Percentiles rank a stretch among this genome's conserved stretches.
phyloP scores from a whole-genome alignment of 352 stramenopile genomes.

The Globisporangium barbulae region DNA sequence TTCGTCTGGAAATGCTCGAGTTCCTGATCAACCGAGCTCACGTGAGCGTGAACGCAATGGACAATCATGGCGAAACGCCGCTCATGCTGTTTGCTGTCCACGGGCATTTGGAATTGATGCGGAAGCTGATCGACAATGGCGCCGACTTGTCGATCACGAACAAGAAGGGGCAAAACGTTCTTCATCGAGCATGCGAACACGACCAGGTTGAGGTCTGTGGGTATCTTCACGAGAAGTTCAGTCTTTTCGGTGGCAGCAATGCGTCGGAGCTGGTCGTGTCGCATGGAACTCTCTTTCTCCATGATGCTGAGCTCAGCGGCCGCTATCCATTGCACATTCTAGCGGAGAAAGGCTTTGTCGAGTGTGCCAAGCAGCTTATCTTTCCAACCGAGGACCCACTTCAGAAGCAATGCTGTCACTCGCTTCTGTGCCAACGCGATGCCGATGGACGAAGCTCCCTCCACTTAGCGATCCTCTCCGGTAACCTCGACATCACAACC shows the following conservation, averaged over 20 bases:
- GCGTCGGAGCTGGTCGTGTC: background rate
- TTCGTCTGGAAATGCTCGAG: conserved; percentile 44
- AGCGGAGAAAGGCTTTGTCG: conserved; percentile 37
- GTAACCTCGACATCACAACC: conserved; percentile 30
- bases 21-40: conserved; percentile 40
- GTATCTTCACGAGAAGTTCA: conserved; percentile 33
- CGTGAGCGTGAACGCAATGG: conserved; percentile 37
- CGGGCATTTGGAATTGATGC: conserved; percentile 44
- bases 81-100: conserved; percentile 52
- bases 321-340: conserved; percentile 45
- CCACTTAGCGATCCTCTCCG: conserved; percentile 34
- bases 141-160: conserved; percentile 28
- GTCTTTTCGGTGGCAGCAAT: too few species aligned
- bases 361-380: conserved; percentile 53
- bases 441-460: conserved; percentile 30
- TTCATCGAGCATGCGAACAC: conserved; percentile 57
- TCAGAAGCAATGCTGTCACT: conserved; percentile 12
- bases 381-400: conserved; percentile 12
- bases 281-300: conserved; percentile 17
- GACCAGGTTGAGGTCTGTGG: conserved; percentile 60
- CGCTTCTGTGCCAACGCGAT: conserved; percentile 27
- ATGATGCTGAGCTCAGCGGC: conserved; percentile 28
- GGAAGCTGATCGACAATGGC: conserved; percentile 27
- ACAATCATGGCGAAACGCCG: conserved; percentile 43
- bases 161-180: conserved; percentile 32